Percentiles rank a stretch among this genome's conserved stretches.
These are phyloP conservation scores for Zostera marina DNA, from an alignment of 116 monocot species.

Conservation along the genomic window DNA sequence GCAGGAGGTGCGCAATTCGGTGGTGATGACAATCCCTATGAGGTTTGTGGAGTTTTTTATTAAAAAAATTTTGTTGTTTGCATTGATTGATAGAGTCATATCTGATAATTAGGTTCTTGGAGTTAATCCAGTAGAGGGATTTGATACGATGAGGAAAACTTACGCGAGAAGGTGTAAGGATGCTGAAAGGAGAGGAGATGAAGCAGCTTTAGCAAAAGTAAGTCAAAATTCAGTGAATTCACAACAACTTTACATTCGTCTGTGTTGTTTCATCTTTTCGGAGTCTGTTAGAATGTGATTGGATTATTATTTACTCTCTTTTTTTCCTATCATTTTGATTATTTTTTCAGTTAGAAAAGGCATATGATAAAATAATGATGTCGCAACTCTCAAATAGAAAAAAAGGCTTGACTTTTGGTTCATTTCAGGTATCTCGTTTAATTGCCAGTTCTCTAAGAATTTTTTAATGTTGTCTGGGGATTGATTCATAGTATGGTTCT, in stretches of 20 bases:
- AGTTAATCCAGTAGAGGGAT: conserved; percentile 56
- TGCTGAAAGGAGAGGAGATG: conserved; percentile 75
- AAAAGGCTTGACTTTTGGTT: conserved; percentile 76
- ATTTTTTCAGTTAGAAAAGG: conserved; percentile 62
- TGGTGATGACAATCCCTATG: conserved; percentile 70
- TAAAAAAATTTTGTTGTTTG: neutral
- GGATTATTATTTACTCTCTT: too few species aligned
- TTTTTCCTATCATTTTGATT: neutral
- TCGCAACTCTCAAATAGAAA: conserved; percentile 69
- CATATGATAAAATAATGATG: conserved; percentile 98
- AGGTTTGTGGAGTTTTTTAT: conserved; percentile 19
- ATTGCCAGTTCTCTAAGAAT: neutral
- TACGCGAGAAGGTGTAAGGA: conserved; percentile 56
- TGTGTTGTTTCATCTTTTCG: neutral
- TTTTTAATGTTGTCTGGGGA: neutral
- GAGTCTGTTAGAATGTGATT: neutral
- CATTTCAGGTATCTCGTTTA: conserved; percentile 49
- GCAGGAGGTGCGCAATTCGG: conserved; percentile 36
- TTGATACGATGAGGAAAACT: conserved; percentile 63
- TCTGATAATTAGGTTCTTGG: conserved; percentile 21
- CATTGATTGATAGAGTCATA: neutral
- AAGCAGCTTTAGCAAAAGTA: conserved; percentile 43
- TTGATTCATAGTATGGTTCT: neutral
- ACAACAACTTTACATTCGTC: neutral
- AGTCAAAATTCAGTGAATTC: too few species aligned